These are phyloP conservation scores for Exophiala sp. DNA, from an alignment of 2,329 filamentous ascomycete genomes.

Conservation along the genomic window DNA sequence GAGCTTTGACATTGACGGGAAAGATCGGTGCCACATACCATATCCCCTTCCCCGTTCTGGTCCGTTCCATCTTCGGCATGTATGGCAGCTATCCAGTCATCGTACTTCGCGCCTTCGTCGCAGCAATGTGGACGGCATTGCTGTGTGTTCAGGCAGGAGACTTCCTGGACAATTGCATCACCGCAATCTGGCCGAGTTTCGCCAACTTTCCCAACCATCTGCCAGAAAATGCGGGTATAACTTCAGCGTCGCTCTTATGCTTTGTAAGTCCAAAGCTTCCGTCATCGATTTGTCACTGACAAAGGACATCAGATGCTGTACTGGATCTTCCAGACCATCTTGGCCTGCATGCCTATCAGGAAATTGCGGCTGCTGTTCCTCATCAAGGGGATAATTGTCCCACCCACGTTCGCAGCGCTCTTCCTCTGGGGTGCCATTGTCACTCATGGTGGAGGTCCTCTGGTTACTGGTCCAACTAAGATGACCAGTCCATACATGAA, in stretches of 20 bases:
- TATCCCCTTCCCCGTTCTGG: constrained; percentile 34
- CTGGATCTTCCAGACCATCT: constrained; percentile 47
- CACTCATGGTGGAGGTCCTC: constrained; percentile 41
- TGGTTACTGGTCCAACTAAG: constrained; percentile 38
- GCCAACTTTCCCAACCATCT: constrained; percentile 41
- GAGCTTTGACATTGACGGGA: constrained; percentile 48
- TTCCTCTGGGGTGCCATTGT: constrained; percentile 45
- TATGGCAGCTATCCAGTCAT: constrained; percentile 37
- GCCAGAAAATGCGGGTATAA: constrained; percentile 29
- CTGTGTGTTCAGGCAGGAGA: constrained; percentile 46
- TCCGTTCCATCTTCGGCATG: constrained; percentile 38
- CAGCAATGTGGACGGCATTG: constrained; percentile 48
- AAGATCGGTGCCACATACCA: constrained; percentile 38
- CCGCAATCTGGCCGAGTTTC: constrained; percentile 50
- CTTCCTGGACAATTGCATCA: constrained; percentile 38
- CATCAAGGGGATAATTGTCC: constrained; percentile 43
- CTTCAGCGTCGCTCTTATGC: constrained; percentile 46
- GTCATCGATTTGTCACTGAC: not conserved
- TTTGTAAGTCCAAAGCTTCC: constrained; percentile 39
- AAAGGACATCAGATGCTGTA: constrained; percentile 41
- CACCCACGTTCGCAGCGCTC: constrained; percentile 42
- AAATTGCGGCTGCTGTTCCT: constrained; percentile 45
- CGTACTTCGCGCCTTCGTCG: constrained; percentile 37
- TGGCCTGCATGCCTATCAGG: constrained; percentile 44
- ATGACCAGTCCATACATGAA: constrained; percentile 42